Evolutionary conservation across 352 stramenopile species (phyloP).

Genomic region (Pythium periplocum): DNA sequence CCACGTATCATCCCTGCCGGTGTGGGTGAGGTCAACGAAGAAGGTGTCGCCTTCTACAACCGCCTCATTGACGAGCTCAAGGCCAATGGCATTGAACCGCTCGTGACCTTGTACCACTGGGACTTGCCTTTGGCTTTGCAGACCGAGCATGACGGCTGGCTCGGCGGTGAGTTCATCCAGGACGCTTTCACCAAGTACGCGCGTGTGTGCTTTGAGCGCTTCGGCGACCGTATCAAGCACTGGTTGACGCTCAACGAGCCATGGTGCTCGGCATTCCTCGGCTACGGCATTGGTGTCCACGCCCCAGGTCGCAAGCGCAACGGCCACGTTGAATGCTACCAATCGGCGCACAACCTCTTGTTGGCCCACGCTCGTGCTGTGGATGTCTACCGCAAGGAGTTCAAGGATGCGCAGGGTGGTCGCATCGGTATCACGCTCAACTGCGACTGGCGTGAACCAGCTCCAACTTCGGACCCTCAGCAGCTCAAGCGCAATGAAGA

Average conservation of each 20-base stretch:
- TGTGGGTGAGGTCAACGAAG: conserved; percentile 60
- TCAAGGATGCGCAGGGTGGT: conserved; percentile 36
- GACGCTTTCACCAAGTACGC: conserved; percentile 80
- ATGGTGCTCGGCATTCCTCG: conserved; percentile 47
- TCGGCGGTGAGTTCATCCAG: conserved; percentile 51
- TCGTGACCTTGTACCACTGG: conserved; percentile 95
- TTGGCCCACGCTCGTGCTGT: conserved; percentile 85
- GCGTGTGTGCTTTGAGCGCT: conserved; percentile 82
- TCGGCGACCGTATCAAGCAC: conserved; percentile 87
- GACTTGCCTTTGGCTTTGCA: conserved; percentile 86
- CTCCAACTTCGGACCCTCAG: conserved; percentile 33
- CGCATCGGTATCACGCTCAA: conserved; percentile 92
- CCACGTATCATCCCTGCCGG: conserved; percentile 69
- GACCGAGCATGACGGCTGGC: conserved; percentile 63
- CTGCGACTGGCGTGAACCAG: conserved; percentile 84
- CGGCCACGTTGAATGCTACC: conserved; percentile 26
- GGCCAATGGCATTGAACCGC: conserved; percentile 69
- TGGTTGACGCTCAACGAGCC: conserved; percentile 96
- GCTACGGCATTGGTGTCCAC: conserved; percentile 56
- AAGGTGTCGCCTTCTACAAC: conserved; percentile 91
- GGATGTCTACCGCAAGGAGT: conserved; percentile 56
- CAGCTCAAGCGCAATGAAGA: conserved; percentile 51
- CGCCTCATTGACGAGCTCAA: conserved; percentile 83
- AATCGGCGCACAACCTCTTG: conserved; percentile 83
- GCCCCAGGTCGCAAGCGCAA: conserved; percentile 62